These are phyloP conservation scores for Podospora comata DNA, from an alignment of 495 filamentous ascomycete species.

Conservation along the genomic window DNA sequence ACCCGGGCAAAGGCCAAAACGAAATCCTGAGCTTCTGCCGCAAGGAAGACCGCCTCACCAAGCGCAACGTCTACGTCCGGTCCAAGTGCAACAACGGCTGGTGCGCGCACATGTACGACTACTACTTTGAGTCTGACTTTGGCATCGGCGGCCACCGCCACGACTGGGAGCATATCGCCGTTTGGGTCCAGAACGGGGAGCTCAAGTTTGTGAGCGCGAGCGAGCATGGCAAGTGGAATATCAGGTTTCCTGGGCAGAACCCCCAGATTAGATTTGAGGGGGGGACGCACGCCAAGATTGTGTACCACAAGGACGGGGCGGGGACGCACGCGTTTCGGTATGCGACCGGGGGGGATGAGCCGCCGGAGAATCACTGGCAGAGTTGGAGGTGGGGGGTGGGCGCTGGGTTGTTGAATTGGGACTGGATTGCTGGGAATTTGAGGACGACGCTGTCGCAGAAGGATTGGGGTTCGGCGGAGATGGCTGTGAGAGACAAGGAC, in stretches of 20 bases:
- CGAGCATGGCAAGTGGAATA: constrained; percentile 23
- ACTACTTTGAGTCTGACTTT: constrained; percentile 34
- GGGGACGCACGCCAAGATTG: constrained; percentile 27
- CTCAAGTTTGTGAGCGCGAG: constrained; percentile 23
- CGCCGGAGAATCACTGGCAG: constrained; percentile 1
- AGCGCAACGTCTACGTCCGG: constrained; percentile 34
- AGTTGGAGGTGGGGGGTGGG: background rate
- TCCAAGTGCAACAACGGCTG: constrained; percentile 31
- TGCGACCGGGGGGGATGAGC: constrained; percentile 11
- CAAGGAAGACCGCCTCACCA: constrained; percentile 21
- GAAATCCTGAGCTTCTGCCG: constrained; percentile 16
- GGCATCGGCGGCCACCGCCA: constrained; percentile 27
- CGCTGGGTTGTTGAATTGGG: background rate
- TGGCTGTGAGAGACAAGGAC: background rate
- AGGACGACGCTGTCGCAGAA: constrained; percentile 1
- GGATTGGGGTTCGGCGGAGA: background rate
- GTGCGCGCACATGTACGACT: constrained; percentile 33
- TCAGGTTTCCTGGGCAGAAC: constrained; percentile 16
- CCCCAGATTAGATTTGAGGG: constrained; percentile 10
- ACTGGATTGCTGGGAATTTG: background rate
- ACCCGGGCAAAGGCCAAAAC: constrained; percentile 11
- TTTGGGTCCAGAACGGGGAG: constrained; percentile 23
- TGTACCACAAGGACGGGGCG: constrained; percentile 33
- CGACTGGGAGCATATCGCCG: constrained; percentile 34
- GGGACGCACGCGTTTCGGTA: constrained; percentile 33